Conservation (phyloP, 2,329 filamentous ascomycete genomes). For the Diaporthe sp. region DNA sequence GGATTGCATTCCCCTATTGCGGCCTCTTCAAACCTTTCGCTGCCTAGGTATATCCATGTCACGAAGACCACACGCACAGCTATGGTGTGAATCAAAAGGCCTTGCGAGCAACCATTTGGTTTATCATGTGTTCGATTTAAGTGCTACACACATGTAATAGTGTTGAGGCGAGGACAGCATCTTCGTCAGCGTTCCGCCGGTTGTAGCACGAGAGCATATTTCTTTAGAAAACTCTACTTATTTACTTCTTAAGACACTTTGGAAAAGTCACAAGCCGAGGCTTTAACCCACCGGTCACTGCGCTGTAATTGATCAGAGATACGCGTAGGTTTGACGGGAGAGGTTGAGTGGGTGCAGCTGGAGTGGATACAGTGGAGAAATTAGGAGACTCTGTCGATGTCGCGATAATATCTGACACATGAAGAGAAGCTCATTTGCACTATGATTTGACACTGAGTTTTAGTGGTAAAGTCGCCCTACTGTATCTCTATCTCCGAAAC, state of each 20-base stretch:
- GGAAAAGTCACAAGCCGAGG: neutral
- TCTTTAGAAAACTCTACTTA: neutral
- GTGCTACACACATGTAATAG: neutral
- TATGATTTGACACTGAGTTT: neutral
- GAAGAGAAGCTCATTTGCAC: neutral
- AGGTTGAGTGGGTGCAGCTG: neutral
- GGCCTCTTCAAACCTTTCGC: neutral
- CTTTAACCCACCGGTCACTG: neutral
- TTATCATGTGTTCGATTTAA: neutral
- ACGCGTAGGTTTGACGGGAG: neutral
- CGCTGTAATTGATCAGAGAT: neutral
- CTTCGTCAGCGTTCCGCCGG: neutral
- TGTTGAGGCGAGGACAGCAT: neutral
- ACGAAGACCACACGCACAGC: neutral
- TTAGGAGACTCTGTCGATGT: neutral
- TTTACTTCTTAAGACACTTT: neutral
- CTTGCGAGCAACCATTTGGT: neutral
- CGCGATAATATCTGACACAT: neutral
- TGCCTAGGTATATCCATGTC: neutral
- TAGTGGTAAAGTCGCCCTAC: neutral
- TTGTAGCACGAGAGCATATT: neutral
- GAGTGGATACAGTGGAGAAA: neutral
- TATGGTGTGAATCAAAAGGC: neutral
- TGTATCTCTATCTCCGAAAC: conserved; percentile 1
- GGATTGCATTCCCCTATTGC: neutral